A percentile compares a stretch with the other conserved stretches of the same genome.
Conservation (phyloP, 1,284 basidiomycete genomes). For the Ustanciosporium gigantosporum region DNA sequence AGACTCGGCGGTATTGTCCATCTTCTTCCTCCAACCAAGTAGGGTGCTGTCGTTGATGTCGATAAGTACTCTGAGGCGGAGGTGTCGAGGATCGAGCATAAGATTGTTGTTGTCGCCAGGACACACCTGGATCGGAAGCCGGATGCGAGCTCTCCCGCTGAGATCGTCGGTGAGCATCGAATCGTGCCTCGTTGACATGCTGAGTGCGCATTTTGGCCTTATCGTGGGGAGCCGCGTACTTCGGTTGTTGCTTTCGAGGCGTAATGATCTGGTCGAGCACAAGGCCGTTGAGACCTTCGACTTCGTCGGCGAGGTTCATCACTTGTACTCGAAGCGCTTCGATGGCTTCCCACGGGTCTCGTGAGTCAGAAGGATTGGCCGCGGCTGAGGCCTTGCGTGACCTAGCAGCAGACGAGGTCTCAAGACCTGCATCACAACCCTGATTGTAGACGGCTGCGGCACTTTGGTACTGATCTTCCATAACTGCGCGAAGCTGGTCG, state of each 20-base stretch:
- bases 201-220: no score
- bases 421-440: not conserved
- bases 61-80: not conserved
- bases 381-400: not conserved
- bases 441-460: constrained; percentile 3
- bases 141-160: constrained; percentile 12
- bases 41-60: constrained; percentile 1
- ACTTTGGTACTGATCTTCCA: constrained; percentile 34
- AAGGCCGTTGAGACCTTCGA: constrained; percentile 31
- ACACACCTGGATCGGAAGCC: constrained; percentile 17
- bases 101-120: not conserved
- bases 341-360: constrained; percentile 38
- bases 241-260: not conserved
- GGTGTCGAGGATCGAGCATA: not conserved
- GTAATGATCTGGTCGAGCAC: constrained; percentile 19
- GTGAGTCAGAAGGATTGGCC: not conserved
- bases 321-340: constrained; percentile 33
- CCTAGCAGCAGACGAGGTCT: not conserved
- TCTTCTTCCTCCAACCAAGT: not conserved
- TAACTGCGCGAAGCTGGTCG: constrained; percentile 14
- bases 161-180: not conserved
- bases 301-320: constrained; percentile 22
- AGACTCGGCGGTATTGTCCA: constrained; percentile 7
- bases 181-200: no score
- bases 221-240: not conserved